Evolutionary conservation across 1,139 yeast species (phyloP).

Genomic region (Hansenula lynferdii): DNA sequence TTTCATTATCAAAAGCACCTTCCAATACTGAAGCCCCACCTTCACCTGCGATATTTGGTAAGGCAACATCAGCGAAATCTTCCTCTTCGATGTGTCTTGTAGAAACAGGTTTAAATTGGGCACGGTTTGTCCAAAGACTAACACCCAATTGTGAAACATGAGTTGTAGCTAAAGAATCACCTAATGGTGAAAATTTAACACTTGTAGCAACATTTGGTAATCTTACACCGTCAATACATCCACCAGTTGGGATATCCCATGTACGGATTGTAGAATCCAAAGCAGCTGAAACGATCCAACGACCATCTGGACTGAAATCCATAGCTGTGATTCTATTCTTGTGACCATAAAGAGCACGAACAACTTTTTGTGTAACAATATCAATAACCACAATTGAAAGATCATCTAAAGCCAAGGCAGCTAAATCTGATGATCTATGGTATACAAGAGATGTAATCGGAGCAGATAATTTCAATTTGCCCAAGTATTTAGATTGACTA

Average conservation of each 20-base stretch:
- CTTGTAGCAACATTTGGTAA: conserved; percentile 77
- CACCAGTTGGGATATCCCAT: conserved; percentile 98
- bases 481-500: conserved; percentile 61
- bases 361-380: conserved; percentile 71
- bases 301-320: conserved; percentile 92
- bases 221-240: conserved; percentile 88
- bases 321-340: conserved; percentile 81
- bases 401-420: conserved; percentile 86
- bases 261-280: conserved; percentile 88
- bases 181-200: conserved; percentile 78
- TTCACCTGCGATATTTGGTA: conserved; percentile 82
- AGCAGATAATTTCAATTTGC: conserved; percentile 64
- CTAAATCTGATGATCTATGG: conserved; percentile 77
- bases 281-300: conserved; percentile 87
- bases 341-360: conserved; percentile 89
- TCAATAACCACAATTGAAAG: conserved; percentile 82
- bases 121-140: conserved; percentile 85
- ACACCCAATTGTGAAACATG: conserved; percentile 92
- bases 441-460: conserved; percentile 76
- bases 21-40: conserved; percentile 74
- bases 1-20: conserved; percentile 60
- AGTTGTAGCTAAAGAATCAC: conserved; percentile 89
- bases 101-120: conserved; percentile 71
- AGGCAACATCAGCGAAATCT: conserved; percentile 53
- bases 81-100: conserved; percentile 74